Conservation (phyloP, 2,329 filamentous ascomycete species). For the Cercospora janseana region DNA sequence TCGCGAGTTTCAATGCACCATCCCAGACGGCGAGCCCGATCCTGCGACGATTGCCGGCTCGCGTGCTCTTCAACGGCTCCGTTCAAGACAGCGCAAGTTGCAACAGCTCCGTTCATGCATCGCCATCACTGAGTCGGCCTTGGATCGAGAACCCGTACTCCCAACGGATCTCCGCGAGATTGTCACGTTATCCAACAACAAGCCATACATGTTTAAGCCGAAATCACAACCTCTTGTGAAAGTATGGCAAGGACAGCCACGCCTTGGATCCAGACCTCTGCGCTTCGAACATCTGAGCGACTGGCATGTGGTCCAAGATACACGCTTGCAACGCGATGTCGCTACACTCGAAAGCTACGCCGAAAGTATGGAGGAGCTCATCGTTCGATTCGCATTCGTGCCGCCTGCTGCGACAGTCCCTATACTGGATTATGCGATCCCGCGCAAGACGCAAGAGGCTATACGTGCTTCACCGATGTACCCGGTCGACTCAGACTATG, state of each 20-base stretch:
- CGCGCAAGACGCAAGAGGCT: constrained; percentile 27
- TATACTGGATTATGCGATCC: constrained; percentile 31
- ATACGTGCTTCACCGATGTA: constrained; percentile 30
- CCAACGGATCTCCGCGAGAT: constrained; percentile 35
- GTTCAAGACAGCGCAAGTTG: constrained; percentile 27
- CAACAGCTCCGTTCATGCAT: constrained; percentile 34
- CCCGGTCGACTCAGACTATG: constrained; percentile 67
- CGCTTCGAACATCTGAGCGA: constrained; percentile 32
- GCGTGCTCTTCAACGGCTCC: constrained; percentile 30
- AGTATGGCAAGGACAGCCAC: constrained; percentile 25
- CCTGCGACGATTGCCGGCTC: constrained; percentile 29
- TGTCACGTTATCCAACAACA: constrained; percentile 27
- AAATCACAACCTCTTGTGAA: constrained; percentile 17
- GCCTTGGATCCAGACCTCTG: constrained; percentile 26
- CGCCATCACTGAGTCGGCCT: constrained; percentile 25
- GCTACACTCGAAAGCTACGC: constrained; percentile 72
- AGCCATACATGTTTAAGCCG: constrained; percentile 23
- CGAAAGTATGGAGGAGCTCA: constrained; percentile 66
- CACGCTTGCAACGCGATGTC: constrained; percentile 31
- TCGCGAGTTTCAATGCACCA: constrained; percentile 23
- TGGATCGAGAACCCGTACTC: constrained; percentile 29
- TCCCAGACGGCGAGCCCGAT: constrained; percentile 26
- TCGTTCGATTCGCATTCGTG: constrained; percentile 87
- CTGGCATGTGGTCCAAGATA: constrained; percentile 26
- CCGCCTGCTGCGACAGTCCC: constrained; percentile 82